Conservation (phyloP, 495 filamentous ascomycete species). For the Tetracladium setigerum region DNA sequence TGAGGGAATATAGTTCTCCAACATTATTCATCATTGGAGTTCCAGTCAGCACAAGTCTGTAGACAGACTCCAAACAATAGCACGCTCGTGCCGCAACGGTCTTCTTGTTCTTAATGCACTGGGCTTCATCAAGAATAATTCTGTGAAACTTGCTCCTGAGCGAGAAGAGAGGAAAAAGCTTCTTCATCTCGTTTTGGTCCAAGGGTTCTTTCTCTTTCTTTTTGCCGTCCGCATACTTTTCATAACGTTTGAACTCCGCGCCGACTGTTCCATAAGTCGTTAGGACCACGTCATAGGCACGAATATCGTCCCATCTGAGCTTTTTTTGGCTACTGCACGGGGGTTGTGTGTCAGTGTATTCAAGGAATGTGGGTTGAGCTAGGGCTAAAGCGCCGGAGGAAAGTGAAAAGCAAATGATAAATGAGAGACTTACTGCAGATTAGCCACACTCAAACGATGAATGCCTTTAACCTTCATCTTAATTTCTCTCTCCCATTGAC, state of each 20-base stretch:
- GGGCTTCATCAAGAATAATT: conserved; percentile 88
- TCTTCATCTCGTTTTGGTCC: conserved; percentile 12
- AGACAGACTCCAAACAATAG: conserved; percentile 50
- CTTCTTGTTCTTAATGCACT: conserved; percentile 82
- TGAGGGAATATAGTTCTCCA: conserved; percentile 72
- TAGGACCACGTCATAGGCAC: conserved; percentile 72
- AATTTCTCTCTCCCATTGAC: conserved; percentile 89
- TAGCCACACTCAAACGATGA: conserved; percentile 49
- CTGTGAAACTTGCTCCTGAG: conserved; percentile 66
- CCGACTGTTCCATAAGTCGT: conserved; percentile 83
- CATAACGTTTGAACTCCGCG: conserved; percentile 55
- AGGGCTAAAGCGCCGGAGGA: too few species aligned
- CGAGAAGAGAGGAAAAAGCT: conserved; percentile 53
- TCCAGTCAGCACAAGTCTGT: conserved; percentile 82
- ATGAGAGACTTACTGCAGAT: too few species aligned
- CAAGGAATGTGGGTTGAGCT: too few species aligned
- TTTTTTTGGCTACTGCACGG: conserved; percentile 34
- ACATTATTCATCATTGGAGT: conserved; percentile 94
- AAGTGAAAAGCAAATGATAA: conserved; percentile 53
- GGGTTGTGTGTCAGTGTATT: conserved; percentile 14
- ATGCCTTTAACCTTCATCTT: conserved; percentile 52
- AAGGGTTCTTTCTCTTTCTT: conserved; percentile 22
- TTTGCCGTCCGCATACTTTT: conserved; percentile 29
- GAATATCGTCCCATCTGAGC: conserved; percentile 51
- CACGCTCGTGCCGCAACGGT: conserved; percentile 60